phyloP scores from a whole-genome alignment of 257 asterid species.

The Marsdenia floribunda region DNA sequence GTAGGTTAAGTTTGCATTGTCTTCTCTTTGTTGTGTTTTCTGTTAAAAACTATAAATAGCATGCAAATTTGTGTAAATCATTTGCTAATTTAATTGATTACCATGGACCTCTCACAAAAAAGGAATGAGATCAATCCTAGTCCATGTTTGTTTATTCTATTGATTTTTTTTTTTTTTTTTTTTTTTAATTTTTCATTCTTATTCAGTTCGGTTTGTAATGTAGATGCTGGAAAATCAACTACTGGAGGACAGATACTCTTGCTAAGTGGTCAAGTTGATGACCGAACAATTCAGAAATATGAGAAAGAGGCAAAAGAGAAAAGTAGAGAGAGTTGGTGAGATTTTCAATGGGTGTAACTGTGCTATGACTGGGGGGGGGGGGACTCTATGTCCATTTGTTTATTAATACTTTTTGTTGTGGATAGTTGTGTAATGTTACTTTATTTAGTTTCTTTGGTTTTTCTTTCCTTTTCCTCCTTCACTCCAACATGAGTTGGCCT shows the following conservation, averaged over 20 bases:
- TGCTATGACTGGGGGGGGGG: background rate
- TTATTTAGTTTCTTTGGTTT: background rate
- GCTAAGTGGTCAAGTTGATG: conserved; percentile 97
- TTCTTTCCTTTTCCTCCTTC: background rate
- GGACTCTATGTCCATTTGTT: background rate
- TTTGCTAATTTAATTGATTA: background rate
- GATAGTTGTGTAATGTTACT: background rate
- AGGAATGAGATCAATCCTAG: background rate
- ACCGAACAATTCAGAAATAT: conserved; percentile 91
- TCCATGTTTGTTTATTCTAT: background rate
- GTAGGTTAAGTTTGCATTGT: conserved; percentile 35
- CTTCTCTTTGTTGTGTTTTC: background rate
- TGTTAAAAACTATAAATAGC: background rate
- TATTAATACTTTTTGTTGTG: background rate
- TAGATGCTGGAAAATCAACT: conserved; percentile 99
- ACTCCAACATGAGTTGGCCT: background rate
- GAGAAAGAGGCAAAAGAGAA: conserved; percentile 98
- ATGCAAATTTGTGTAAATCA: background rate
- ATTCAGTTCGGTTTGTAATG: conserved; percentile 18
- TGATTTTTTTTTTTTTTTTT: background rate
- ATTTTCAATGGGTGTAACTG: background rate
- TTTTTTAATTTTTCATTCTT: background rate
- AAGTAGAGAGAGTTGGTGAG: conserved; percentile 97
- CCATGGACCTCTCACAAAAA: too few species aligned
- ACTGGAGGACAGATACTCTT: conserved; percentile 87